phyloP scores from a whole-genome alignment of 1,284 basidiomycete species.

The Naganishia albida region DNA sequence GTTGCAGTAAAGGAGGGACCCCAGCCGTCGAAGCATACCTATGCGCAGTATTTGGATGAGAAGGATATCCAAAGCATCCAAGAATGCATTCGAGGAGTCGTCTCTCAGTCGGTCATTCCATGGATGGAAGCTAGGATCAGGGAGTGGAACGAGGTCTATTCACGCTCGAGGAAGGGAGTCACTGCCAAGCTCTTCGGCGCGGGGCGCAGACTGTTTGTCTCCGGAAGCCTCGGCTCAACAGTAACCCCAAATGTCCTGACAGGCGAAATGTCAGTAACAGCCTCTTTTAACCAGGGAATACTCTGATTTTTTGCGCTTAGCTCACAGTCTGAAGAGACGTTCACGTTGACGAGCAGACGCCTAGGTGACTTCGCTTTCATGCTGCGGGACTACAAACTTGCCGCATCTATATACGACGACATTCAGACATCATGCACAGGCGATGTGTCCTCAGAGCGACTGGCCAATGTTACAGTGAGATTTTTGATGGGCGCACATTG shows the following conservation, averaged over 20 bases:
- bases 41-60: conserved; percentile 5
- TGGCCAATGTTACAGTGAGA: conserved; percentile 52
- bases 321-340: background rate
- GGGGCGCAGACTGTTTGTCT: conserved; percentile 58
- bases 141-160: conserved; percentile 92
- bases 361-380: conserved; percentile 95
- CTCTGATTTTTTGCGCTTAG: background rate
- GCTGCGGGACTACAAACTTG: conserved; percentile 84
- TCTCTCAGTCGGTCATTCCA: conserved; percentile 85
- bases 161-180: conserved; percentile 78
- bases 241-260: conserved; percentile 35
- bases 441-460: conserved; percentile 57
- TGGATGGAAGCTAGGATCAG: conserved; percentile 94
- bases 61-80: conserved; percentile 75
- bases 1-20: background rate
- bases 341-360: conserved; percentile 51
- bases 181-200: conserved; percentile 85
- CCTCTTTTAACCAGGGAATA: background rate
- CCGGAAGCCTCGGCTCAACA: conserved; percentile 49
- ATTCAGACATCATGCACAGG: conserved; percentile 64
- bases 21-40: background rate
- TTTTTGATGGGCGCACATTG: conserved; percentile 35
- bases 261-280: background rate
- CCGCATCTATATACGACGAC: conserved; percentile 80
- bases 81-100: conserved; percentile 83